Evolutionary conservation across 768 basidiomycete species (phyloP).

Genomic region (Calocera viscosa): DNA sequence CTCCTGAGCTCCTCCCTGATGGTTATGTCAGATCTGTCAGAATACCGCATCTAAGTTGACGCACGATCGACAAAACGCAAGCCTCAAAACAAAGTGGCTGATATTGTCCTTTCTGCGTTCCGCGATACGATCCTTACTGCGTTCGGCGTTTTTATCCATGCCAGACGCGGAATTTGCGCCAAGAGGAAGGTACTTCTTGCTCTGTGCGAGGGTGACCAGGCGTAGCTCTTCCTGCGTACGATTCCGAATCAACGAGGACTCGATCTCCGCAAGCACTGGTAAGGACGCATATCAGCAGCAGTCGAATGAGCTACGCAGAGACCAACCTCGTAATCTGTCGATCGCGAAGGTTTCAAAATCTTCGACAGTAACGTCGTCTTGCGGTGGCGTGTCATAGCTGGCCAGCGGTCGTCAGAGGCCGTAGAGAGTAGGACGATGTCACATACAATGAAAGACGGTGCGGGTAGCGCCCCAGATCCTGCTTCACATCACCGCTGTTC

Average conservation of each 20-base stretch:
- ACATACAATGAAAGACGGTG: slow-evolving; percentile 54
- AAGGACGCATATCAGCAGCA: slow-evolving; percentile 22
- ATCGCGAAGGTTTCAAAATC: slow-evolving; percentile 89
- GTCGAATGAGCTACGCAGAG: background rate
- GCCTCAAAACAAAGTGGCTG: slow-evolving; percentile 82
- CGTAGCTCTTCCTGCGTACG: slow-evolving; percentile 67
- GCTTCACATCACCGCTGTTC: background rate
- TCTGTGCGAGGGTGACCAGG: slow-evolving; percentile 47
- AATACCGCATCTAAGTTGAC: too few species aligned
- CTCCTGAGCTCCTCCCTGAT: slow-evolving; percentile 75
- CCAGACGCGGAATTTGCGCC: slow-evolving; percentile 40
- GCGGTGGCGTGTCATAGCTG: slow-evolving; percentile 79
- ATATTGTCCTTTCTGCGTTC: slow-evolving; percentile 76
- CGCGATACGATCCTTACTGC: slow-evolving; percentile 51
- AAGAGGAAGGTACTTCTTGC: slow-evolving; percentile 65
- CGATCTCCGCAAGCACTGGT: slow-evolving; percentile 71
- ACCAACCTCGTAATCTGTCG: slow-evolving; percentile 53
- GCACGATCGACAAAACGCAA: slow-evolving; percentile 94
- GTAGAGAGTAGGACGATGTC: slow-evolving; percentile 19
- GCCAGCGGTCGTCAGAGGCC: slow-evolving; percentile 8
- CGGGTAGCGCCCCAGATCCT: slow-evolving; percentile 14
- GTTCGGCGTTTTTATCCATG: slow-evolving; percentile 44
- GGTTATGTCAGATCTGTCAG: background rate
- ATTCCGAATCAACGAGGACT: slow-evolving; percentile 75
- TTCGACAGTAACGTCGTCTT: slow-evolving; percentile 81